phyloP scores from a whole-genome alignment of 225 moss, liverwort and hornwort species.

The Rhytidiadelphus loreus region DNA sequence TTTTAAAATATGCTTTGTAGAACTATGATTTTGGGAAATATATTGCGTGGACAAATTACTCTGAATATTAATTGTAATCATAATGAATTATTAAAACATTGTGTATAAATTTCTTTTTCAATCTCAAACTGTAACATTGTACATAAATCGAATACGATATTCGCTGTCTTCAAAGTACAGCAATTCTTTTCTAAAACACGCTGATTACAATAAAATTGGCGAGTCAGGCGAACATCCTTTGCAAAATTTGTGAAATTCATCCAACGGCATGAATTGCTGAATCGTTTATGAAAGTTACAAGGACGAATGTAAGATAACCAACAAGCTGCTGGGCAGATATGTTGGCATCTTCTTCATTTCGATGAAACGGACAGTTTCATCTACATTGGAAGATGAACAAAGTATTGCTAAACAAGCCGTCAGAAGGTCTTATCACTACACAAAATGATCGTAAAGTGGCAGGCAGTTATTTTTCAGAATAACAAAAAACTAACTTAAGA shows the following conservation, averaged over 20 bases:
- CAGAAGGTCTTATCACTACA: not conserved
- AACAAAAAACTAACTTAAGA: too few species aligned
- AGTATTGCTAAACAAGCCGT: not conserved
- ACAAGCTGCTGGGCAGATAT: too few species aligned
- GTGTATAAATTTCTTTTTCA: too few species aligned
- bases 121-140: not conserved
- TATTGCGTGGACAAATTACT: fast-evolving
- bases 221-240: fast-evolving
- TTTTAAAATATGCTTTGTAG: not conserved
- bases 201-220: fast-evolving
- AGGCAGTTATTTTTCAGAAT: not conserved
- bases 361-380: not conserved
- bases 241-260: not conserved
- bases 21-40: not conserved
- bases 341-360: not conserved
- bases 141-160: fast-evolving
- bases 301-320: not conserved
- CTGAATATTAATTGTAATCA: not conserved
- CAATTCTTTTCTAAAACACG: too few species aligned
- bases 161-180: fast-evolving
- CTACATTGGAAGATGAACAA: not conserved
- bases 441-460: not conserved
- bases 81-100: too few species aligned
- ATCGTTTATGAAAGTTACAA: not conserved
- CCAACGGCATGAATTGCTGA: not conserved